These are phyloP conservation scores for Rhizopus arrhizus DNA, from an alignment of 371 early-diverging fungal genomes.

Conservation along the genomic window DNA sequence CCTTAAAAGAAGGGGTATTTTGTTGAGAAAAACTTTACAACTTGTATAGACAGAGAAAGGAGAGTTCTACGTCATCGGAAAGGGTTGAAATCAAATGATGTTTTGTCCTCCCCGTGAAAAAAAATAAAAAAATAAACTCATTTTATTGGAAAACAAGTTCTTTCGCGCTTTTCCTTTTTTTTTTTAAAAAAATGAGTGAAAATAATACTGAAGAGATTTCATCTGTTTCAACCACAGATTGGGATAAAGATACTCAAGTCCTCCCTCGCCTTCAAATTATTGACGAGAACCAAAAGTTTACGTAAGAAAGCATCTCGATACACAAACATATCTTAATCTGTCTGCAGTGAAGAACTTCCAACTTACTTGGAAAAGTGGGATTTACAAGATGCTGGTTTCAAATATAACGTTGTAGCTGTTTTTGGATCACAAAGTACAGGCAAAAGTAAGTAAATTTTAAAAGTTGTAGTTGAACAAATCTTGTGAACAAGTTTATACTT, in stretches of 20 bases:
- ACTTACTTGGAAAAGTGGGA: conserved; percentile 85
- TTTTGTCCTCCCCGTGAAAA: no score
- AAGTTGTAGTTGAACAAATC: not conserved
- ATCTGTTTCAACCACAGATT: conserved; percentile 12
- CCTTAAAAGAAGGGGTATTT: no score
- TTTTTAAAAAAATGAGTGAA: not conserved
- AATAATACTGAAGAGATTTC: not conserved
- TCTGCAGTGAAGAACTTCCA: conserved; percentile 61
- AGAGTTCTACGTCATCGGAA: no score
- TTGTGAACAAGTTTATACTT: not conserved
- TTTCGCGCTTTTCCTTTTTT: no score
- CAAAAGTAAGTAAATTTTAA: conserved; percentile 71
- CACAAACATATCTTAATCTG: not conserved
- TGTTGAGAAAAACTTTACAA: no score
- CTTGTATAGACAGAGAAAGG: no score
- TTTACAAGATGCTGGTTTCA: conserved; percentile 86
- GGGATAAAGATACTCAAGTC: conserved; percentile 35
- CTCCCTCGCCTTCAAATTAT: conserved; percentile 79
- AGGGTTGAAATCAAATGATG: no score
- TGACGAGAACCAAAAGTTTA: conserved; percentile 82
- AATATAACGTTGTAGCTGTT: conserved; percentile 95
- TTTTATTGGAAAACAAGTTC: no score
- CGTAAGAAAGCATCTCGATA: conserved; percentile 47
- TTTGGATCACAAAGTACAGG: conserved; percentile 98
- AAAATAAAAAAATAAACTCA: no score